Conservation (phyloP, 2,329 filamentous ascomycete genomes). For the Monosporascus sp. region DNA sequence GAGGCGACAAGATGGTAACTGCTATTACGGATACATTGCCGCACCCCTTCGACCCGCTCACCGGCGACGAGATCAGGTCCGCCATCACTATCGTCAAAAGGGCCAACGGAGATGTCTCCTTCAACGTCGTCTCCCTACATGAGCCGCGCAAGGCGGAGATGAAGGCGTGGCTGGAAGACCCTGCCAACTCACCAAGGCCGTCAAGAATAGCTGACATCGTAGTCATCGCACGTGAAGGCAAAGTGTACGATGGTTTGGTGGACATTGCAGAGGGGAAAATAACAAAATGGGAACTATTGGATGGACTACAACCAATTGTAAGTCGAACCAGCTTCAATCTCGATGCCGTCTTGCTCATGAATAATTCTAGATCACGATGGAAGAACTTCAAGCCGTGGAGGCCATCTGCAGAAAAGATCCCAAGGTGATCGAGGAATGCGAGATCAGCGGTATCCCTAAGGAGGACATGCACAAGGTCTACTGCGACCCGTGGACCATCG, state of each 20-base stretch:
- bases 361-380: slow-evolving; percentile 69
- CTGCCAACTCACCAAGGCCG: slow-evolving; percentile 56
- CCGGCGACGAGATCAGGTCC: slow-evolving; percentile 64
- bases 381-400: slow-evolving; percentile 81
- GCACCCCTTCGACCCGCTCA: slow-evolving; percentile 77
- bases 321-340: slow-evolving; percentile 19
- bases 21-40: slow-evolving; percentile 12
- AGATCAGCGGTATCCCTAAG: slow-evolving; percentile 70
- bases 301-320: slow-evolving; percentile 76
- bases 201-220: slow-evolving; percentile 75
- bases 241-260: slow-evolving; percentile 77
- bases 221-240: slow-evolving; percentile 71
- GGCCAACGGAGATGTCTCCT: slow-evolving; percentile 66
- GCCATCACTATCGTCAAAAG: slow-evolving; percentile 65
- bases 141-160: slow-evolving; percentile 85
- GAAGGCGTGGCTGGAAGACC: slow-evolving; percentile 69
- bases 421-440: slow-evolving; percentile 86
- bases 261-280: slow-evolving; percentile 65
- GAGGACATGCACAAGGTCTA: slow-evolving; percentile 94
- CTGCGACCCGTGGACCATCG: slow-evolving; percentile 95
- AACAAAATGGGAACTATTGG: slow-evolving; percentile 66
- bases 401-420: slow-evolving; percentile 69
- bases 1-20: slow-evolving; percentile 15
- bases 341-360: slow-evolving; percentile 1
- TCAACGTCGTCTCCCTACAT: slow-evolving; percentile 80